Evolutionary conservation across 257 asterid genomes (phyloP), one percentile per base, ranked within the genome.

Genomic region (Scutellaria barbata): DNA sequence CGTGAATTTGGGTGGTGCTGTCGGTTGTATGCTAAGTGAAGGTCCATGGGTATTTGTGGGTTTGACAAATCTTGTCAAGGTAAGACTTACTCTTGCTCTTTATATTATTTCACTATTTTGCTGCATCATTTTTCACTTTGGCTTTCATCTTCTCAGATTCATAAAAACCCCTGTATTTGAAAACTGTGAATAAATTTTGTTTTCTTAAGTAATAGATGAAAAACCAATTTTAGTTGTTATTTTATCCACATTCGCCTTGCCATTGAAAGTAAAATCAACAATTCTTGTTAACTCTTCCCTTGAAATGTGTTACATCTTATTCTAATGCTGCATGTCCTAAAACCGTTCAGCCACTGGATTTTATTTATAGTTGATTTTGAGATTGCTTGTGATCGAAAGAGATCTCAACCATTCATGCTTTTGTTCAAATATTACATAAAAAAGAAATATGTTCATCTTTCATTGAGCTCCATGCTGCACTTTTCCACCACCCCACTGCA

Each of bases 41-140:
- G 99, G 99, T 59, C 90, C 99, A 35, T 94, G 99, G 99, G 82
- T 95, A 42, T 95, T 95, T 50, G 89, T 92, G 58, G 99, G 99
- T 66, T 76, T 92, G 64, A 77, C 95, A 41, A 87, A 89, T 84
- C 90, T 88, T 65, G 98, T 95, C 73, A 92, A 86, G 96, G 99
- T 92, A 83, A 78, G 82, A 71, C 72, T 35, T 55, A 48, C 33
- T 66, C 22, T 10, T 68, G 14, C 58, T 40, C 55, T 72, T 22
- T 47, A 7, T 66, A 61, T 71, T 35, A 22, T 10, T 45, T 65
- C 54, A 37, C 69, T 16, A 1, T 37, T 43, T 18, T 35, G 30
- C 25, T 47, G 17, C 30, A 47, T 37, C 37, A 17, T 43, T 50
- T n/a, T 11, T 40, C 69, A 12, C 41, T 66, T 67, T 53, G 58